Percentiles rank a stretch among this genome's conserved stretches.
phyloP scores from a whole-genome alignment of 257 asterid genomes.

The Solanum corneliomulleri region DNA sequence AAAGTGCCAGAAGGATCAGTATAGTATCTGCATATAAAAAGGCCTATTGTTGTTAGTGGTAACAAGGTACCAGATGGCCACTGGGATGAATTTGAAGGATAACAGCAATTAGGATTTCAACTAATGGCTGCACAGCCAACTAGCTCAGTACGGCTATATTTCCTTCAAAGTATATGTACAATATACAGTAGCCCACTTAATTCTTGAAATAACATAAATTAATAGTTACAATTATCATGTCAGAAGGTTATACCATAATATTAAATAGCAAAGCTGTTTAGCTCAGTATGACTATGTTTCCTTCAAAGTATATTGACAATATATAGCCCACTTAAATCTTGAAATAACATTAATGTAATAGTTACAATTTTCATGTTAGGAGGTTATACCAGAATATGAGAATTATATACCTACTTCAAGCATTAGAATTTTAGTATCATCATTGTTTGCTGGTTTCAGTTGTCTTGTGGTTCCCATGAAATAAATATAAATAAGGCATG shows the following conservation, averaged over 20 bases:
- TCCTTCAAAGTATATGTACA: neutral
- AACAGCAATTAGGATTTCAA: neutral
- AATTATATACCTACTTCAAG: neutral
- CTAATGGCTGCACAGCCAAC: neutral
- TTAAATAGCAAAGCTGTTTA: neutral
- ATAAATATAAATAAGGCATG: neutral
- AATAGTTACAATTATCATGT: neutral
- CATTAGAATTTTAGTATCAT: neutral
- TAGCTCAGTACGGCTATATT: neutral
- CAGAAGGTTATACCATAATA: neutral
- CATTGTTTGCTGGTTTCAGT: neutral
- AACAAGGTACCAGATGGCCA: neutral
- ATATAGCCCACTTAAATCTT: neutral
- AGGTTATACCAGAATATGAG: neutral
- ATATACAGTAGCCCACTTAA: neutral
- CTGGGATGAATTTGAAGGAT: neutral
- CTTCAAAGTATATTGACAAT: neutral
- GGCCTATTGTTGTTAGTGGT: neutral
- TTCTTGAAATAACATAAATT: neutral
- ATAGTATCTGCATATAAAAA: slow-evolving; percentile 39
- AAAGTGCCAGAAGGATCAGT: slow-evolving; percentile 94
- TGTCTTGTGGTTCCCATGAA: neutral
- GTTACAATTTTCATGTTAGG: neutral
- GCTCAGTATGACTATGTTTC: neutral
- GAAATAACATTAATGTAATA: neutral